These are phyloP conservation scores for Selaginella tamariscina DNA, from an alignment of 75 land plant genomes.

Conservation along the genomic window DNA sequence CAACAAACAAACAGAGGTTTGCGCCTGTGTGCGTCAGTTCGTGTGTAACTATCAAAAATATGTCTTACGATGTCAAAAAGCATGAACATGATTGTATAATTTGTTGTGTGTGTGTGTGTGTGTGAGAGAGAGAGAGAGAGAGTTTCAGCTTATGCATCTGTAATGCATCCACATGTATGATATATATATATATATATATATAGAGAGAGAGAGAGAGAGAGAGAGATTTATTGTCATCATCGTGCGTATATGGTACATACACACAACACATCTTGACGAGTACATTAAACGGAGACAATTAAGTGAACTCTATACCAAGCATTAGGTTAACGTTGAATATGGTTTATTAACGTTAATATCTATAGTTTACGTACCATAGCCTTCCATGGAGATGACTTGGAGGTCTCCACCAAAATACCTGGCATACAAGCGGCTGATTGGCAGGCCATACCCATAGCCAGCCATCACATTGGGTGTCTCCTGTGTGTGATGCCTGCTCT, in stretches of 20 bases:
- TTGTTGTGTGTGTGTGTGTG: too few relatives aligned
- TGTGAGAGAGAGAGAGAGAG: too few relatives aligned
- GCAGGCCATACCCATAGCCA: conserved; percentile 89
- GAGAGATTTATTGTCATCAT: not conserved
- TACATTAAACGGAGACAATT: not conserved
- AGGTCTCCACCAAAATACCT: conserved; percentile 95
- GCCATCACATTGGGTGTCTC: conserved; percentile 50
- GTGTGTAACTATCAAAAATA: not conserved
- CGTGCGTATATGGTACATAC: not conserved
- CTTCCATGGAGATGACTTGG: conserved; percentile 91
- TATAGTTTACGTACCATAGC: conserved; percentile 81
- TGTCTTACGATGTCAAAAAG: not conserved
- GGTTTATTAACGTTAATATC: too few relatives aligned
- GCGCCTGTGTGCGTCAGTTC: not conserved
- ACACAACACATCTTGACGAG: not conserved
- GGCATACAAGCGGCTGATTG: conserved; percentile 87
- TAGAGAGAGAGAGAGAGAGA: not conserved
- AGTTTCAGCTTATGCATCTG: too few relatives aligned
- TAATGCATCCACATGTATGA: too few relatives aligned
- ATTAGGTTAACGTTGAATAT: not conserved
- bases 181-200: not conserved
- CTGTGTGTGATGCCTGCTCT: conserved; percentile 16
- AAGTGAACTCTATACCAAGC: not conserved
- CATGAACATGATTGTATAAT: not conserved
- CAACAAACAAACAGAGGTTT: conserved; percentile 9